Conservation (phyloP, 257 asterid genomes). For the Solanum chiquidenum region DNA sequence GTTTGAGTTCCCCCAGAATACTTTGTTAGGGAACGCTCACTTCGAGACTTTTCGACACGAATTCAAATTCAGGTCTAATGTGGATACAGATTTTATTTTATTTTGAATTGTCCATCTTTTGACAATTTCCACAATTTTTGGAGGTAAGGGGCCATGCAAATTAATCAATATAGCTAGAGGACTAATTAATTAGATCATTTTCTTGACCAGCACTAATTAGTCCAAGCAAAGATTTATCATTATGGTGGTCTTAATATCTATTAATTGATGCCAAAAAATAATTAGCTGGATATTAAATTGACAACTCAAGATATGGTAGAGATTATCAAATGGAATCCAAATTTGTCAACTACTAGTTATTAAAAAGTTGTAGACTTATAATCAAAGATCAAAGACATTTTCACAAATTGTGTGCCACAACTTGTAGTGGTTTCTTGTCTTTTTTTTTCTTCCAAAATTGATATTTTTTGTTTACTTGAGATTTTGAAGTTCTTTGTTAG, state of each 20-base stretch:
- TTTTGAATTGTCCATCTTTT: neutral
- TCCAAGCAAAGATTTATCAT: neutral
- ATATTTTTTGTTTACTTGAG: neutral
- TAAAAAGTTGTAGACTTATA: neutral
- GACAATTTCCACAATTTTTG: neutral
- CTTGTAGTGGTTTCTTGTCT: neutral
- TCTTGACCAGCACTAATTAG: neutral
- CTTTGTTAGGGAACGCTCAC: fast-evolving
- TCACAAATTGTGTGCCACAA: neutral
- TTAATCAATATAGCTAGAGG: neutral
- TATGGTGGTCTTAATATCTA: neutral
- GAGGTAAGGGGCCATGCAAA: neutral
- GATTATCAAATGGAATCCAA: neutral
- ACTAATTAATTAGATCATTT: neutral
- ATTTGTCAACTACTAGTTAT: neutral
- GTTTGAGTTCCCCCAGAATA: no score
- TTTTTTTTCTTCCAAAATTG: neutral
- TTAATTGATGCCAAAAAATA: neutral
- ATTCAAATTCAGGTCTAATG: fast-evolving
- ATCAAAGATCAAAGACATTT: neutral
- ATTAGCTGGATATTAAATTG: neutral
- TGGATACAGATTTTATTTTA: no score
- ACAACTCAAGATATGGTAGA: neutral
- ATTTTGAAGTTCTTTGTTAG: neutral
- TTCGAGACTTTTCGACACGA: fast-evolving